These are phyloP conservation scores for Penicillium mononematosum DNA, from an alignment of 495 filamentous ascomycete species.

Conservation along the genomic window DNA sequence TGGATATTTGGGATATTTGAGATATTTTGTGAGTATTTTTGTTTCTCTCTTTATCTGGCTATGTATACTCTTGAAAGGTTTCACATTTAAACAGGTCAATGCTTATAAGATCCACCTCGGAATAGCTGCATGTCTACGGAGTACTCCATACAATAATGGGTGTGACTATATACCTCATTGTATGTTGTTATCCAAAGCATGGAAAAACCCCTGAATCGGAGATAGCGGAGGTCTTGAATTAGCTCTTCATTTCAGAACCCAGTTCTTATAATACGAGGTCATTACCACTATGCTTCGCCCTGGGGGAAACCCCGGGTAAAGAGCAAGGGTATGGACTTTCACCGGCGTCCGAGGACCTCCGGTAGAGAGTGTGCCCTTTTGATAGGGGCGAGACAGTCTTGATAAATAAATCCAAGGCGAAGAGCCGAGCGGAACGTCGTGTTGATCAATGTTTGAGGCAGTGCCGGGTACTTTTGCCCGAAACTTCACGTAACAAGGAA, in stretches of 20 bases:
- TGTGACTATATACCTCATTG: not conserved
- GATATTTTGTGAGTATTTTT: not conserved
- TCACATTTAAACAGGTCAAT: not conserved
- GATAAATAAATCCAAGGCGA: slow-evolving; percentile 11
- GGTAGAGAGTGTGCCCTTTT: not conserved
- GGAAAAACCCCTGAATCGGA: not conserved
- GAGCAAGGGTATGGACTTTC: not conserved
- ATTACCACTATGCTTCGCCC: slow-evolving; percentile 2
- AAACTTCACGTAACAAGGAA: slow-evolving; percentile 11
- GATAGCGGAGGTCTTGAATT: not conserved
- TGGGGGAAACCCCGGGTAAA: slow-evolving; percentile 3
- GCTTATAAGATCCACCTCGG: not conserved
- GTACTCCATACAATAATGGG: not conserved
- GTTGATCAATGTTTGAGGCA: slow-evolving; percentile 15
- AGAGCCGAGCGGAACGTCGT: slow-evolving; percentile 13
- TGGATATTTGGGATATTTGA: not conserved
- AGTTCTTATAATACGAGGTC: slow-evolving; percentile 5
- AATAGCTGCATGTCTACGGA: not conserved
- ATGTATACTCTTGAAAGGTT: not conserved
- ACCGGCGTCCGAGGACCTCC: not conserved
- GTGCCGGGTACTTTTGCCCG: slow-evolving; percentile 20
- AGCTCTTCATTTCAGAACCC: not conserved
- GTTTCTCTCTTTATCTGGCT: not conserved
- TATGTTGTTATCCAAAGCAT: not conserved
- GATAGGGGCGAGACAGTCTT: slow-evolving; percentile 4